Evolutionary conservation across 345 rosid species (phyloP).

Genomic region (Murraya koenigii): DNA sequence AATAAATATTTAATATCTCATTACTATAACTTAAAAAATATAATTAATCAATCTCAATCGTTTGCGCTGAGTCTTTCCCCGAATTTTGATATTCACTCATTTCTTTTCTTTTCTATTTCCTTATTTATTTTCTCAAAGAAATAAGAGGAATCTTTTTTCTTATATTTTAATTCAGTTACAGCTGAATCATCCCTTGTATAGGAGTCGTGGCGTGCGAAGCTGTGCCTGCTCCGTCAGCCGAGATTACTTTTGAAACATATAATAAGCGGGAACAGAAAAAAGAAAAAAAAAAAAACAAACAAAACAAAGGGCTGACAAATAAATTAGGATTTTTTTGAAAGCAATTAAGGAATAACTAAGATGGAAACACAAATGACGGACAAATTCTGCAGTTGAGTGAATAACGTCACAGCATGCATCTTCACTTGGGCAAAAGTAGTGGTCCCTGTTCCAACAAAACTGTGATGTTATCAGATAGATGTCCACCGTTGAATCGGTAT

Average conservation of each 20-base stretch:
- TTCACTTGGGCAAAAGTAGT: background rate
- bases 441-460: background rate
- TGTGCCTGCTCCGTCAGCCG: background rate
- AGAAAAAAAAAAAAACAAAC: background rate
- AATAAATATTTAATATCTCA: too few species aligned
- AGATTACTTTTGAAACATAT: background rate
- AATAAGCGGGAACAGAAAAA: background rate
- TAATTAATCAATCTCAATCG: too few species aligned
- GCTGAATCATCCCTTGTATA: background rate
- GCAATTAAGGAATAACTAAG: background rate
- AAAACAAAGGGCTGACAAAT: too few species aligned
- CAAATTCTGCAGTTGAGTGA: background rate
- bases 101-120: background rate
- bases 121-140: background rate
- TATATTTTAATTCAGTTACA: too few species aligned
- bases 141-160: too few species aligned
- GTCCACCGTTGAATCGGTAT: too few species aligned
- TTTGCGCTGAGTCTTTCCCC: too few species aligned
- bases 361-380: background rate
- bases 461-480: too few species aligned
- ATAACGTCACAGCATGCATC: background rate
- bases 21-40: too few species aligned
- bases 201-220: background rate
- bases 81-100: background rate
- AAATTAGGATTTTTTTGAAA: background rate